A percentile compares a stretch with the other conserved stretches of the same genome.
These are phyloP conservation scores for Tetrahymena borealis DNA, from an alignment of 73 alveolate species.

Conservation along the genomic window DNA sequence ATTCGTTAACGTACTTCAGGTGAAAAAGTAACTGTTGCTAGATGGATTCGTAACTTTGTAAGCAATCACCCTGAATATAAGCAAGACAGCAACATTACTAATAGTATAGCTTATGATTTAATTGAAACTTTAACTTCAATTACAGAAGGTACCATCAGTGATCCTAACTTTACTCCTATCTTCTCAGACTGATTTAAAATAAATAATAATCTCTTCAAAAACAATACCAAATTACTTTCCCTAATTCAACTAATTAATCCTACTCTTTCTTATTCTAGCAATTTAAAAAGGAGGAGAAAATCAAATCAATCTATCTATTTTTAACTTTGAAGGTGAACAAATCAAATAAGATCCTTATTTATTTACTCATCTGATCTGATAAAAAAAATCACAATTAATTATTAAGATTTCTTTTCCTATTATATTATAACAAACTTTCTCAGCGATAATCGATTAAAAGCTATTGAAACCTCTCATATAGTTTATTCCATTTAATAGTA, in stretches of 20 bases:
- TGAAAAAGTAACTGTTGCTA: constrained; percentile 79
- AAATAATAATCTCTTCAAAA: neutral
- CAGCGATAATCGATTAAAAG: too few relatives aligned
- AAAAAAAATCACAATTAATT: too few relatives aligned
- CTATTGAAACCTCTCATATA: too few relatives aligned
- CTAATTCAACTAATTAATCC: neutral
- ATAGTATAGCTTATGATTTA: constrained; percentile 61
- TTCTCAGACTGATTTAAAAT: constrained; percentile 8
- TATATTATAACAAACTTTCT: too few relatives aligned
- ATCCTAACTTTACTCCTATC: constrained; percentile 22
- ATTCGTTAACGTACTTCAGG: constrained; percentile 76
- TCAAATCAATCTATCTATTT: too few relatives aligned
- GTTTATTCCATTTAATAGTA: too few relatives aligned
- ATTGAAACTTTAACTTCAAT: constrained; percentile 13
- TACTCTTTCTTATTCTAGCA: too few relatives aligned
- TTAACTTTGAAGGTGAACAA: too few relatives aligned
- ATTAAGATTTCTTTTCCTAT: too few relatives aligned
- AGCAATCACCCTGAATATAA: constrained; percentile 73
- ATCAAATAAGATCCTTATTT: too few relatives aligned
- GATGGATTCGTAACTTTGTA: constrained; percentile 74
- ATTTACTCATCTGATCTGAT: too few relatives aligned
- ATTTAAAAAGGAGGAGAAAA: too few relatives aligned
- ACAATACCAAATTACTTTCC: neutral
- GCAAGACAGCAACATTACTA: constrained; percentile 73
- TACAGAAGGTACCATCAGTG: constrained; percentile 2